Evolutionary conservation across 495 filamentous ascomycete species (phyloP), one percentile per base, ranked within the genome.

Genomic region (Cenococcum geophilum): DNA sequence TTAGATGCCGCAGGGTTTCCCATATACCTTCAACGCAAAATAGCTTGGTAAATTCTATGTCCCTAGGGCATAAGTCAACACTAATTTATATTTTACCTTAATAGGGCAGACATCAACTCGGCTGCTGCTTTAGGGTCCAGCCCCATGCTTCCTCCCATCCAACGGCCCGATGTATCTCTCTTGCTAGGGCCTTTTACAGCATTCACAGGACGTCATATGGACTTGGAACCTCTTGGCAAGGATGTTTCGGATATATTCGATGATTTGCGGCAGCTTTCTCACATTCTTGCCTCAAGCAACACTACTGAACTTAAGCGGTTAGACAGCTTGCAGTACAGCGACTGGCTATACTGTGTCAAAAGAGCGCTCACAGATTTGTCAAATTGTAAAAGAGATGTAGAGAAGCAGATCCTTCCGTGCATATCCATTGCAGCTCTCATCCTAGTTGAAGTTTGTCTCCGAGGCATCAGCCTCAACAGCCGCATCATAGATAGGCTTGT

Each of bases 401-500:
- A 45, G 40, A 45, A 45, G 40, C 40, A 45, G 11, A 4, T 45
- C 11, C 1, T 45, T 45, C 11, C 40, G 4, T 45, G 40, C 18
- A 45, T 45, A 14, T 14, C 40, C 4, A 45, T 45, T 14, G 40
- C 40, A 10, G 40, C 14, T 14, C 40, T 16, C 11, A 45, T 18
- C 12, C 12, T 45, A 14, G 12, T 45, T 45, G 40, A 45, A 45
- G 40, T 45, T 10, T 45, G 40, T 45, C 40, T 45, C 11, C 40
- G 40, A 4, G 40, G 40, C 40, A 45, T 45, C 40, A 45, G 40
- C 40, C 18, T 45, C 14, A 45, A 45, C 40, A 45, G 18, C 40
- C 40, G 40, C 18, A 45, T 45, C 40, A 45, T 45, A 16, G 40
- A 45, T 45, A 45, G 40, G 40, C 40, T 45, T 45, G 40, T 45